phyloP scores from a whole-genome alignment of 768 basidiomycete species.

The Collybia sp. region DNA sequence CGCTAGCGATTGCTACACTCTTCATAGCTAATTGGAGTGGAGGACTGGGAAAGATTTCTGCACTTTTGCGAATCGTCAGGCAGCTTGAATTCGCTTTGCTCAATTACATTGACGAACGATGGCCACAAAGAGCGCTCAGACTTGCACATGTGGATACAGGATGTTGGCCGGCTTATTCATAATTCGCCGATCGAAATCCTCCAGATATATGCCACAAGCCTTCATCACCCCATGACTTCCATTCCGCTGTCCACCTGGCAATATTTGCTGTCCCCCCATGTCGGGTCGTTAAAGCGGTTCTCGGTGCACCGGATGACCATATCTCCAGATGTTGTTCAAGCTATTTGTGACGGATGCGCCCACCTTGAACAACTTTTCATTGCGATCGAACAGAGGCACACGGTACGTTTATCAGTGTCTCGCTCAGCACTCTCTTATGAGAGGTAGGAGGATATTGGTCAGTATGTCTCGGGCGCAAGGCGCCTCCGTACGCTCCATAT shows the following conservation, averaged over 20 bases:
- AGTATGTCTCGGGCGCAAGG: slow-evolving; percentile 37
- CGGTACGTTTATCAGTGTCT: slow-evolving; percentile 31
- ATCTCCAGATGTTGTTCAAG: slow-evolving; percentile 38
- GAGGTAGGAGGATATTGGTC: slow-evolving; percentile 33
- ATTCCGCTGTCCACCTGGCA: slow-evolving; percentile 47
- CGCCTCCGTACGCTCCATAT: slow-evolving; percentile 57
- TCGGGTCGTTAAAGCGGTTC: slow-evolving; percentile 45
- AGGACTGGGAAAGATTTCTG: slow-evolving; percentile 54
- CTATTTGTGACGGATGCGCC: slow-evolving; percentile 51
- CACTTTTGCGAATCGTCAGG: slow-evolving; percentile 25
- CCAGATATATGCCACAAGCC: slow-evolving; percentile 54
- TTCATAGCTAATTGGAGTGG: not conserved
- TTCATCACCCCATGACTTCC: slow-evolving; percentile 26
- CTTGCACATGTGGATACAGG: slow-evolving; percentile 38
- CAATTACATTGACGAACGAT: slow-evolving; percentile 55
- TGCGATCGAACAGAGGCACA: slow-evolving; percentile 37
- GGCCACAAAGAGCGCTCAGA: slow-evolving; percentile 18
- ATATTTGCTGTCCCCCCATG: slow-evolving; percentile 45
- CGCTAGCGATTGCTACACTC: not conserved
- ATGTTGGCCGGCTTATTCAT: slow-evolving; percentile 38
- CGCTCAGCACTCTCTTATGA: not conserved
- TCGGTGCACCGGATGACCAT: slow-evolving; percentile 64
- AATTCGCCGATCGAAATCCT: slow-evolving; percentile 51
- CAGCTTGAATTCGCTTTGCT: slow-evolving; percentile 39
- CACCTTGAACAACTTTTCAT: slow-evolving; percentile 63